Base-by-base conservation (phyloP, 2,329 filamentous ascomycete species). In the Didymella keratinophila region DNA sequence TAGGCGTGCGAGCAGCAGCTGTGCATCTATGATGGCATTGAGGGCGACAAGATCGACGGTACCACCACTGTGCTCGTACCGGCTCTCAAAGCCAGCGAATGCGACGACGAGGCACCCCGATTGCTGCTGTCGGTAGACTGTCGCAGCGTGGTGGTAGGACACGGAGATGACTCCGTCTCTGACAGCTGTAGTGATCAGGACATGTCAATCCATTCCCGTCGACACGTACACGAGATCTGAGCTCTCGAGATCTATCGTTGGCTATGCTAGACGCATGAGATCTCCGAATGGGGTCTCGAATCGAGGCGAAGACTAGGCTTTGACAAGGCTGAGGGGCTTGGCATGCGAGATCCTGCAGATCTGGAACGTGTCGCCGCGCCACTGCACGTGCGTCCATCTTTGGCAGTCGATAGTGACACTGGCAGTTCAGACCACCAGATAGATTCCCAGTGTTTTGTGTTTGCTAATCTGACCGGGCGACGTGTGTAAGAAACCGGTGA, bases 401-500 rank as follows among this genome's bases (percentile, higher is more conserved):
- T 18, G 44, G 56, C 30, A 58, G 25, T 58, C 39, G 16, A 53
- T 58, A 53, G 39, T 32, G 4, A 12, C 16, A 21, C 4, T 8
- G 20, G 2, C 11, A 12, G 16, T 27, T 12, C 23, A 41, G 47
- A 27, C 47, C 25, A 41, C 39, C 41, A 21, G 23, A 32, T 7
- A 21, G 23, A 32, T 7, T 7, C 25, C 8, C 25, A 18, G 23
- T 23, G 32, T 18, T 16, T 5, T 10, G n/a, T 39, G 20, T 20
- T 48, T 28, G 34, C 28, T 34, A 28, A 30, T 5, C 27, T 16
- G 28, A 23, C 21, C n/a, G 28, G 12, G 9, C 25, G 25, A 49
- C 32, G 32, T 43, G 49, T 47, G 56, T 58, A 27, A 53, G 45
- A 58, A 52, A 58, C 56, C 56, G 56, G 56, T 58, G 37, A 58